Evolutionary conservation across 495 filamentous ascomycete species (phyloP).

Genomic region (Poronia punctata): DNA sequence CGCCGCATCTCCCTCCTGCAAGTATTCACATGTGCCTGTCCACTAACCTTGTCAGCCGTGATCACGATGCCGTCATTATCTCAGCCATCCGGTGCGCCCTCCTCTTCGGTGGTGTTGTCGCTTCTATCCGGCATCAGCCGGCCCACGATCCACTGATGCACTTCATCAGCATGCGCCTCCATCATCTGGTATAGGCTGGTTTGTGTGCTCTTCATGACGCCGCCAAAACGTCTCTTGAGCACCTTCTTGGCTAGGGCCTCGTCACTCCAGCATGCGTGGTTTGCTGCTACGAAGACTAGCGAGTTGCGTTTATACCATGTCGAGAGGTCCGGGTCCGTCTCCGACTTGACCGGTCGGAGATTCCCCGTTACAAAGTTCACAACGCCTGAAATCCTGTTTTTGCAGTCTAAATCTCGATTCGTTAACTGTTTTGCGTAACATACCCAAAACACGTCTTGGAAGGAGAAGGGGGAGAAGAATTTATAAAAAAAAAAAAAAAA

Average conservation of each 20-base stretch:
- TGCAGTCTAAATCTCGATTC: conserved; percentile 30
- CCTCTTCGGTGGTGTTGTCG: conserved; percentile 33
- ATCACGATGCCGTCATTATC: not conserved
- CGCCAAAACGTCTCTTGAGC: conserved; percentile 60
- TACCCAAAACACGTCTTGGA: too few species aligned
- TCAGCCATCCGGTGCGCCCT: conserved; percentile 12
- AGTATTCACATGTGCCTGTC: too few species aligned
- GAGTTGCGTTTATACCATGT: conserved; percentile 70
- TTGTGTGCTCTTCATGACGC: conserved; percentile 47
- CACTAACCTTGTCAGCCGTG: too few species aligned
- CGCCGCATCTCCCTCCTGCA: too few species aligned
- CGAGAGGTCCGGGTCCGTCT: conserved; percentile 56
- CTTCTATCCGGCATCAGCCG: conserved; percentile 26
- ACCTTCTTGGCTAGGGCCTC: conserved; percentile 48
- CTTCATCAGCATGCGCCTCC: conserved; percentile 48
- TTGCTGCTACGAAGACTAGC: conserved; percentile 61
- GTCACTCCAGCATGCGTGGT: conserved; percentile 66
- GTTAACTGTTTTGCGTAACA: too few species aligned
- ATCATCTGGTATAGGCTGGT: conserved; percentile 59
- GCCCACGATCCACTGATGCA: conserved; percentile 46
- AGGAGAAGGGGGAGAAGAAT: too few species aligned
- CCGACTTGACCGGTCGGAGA: conserved; percentile 58
- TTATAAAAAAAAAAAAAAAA: too few species aligned
- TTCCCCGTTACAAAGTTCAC: conserved; percentile 56
- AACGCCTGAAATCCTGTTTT: conserved; percentile 38